Percentiles rank a stretch among this genome's conserved stretches.
Evolutionary conservation across 352 stramenopile genomes (phyloP).

Genomic region (Phytophthora quininea): DNA sequence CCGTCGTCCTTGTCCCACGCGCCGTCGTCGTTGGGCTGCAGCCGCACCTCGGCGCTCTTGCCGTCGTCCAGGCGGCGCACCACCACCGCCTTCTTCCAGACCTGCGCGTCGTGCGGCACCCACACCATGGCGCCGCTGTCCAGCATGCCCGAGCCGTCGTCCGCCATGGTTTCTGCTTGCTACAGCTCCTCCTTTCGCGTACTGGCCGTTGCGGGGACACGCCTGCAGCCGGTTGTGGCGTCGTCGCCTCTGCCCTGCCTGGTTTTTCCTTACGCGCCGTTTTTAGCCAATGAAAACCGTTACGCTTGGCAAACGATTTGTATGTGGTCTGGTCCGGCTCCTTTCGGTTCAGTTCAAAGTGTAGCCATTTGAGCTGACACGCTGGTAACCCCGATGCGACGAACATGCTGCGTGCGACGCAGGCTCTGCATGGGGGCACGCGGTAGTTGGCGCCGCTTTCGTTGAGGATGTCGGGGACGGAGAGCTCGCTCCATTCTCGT

Average conservation of each 20-base stretch:
- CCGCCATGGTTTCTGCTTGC: conserved; percentile 25
- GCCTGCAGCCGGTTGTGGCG: conserved; percentile 16
- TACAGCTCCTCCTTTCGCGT: conserved; percentile 6
- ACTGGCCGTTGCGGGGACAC: conserved; percentile 7
- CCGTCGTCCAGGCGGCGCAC: conserved; percentile 60
- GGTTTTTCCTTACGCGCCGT: conserved; percentile 26
- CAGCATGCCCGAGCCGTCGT: conserved; percentile 48
- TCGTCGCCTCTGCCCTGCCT: conserved; percentile 30
- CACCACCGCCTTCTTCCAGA: conserved; percentile 84
- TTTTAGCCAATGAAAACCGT: conserved; percentile 23
- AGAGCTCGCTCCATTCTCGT: no score
- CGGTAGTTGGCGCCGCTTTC: no score
- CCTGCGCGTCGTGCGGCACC: conserved; percentile 75
- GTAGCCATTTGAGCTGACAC: conserved; percentile 2
- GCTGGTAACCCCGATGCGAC: background rate
- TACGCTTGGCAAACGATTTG: background rate
- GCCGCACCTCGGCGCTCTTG: conserved; percentile 57
- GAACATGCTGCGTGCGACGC: background rate
- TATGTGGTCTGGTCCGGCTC: background rate
- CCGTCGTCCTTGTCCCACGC: conserved; percentile 69
- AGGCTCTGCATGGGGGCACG: background rate
- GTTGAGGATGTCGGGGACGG: no score
- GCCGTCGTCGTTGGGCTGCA: conserved; percentile 61
- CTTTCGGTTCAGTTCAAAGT: conserved; percentile 4
- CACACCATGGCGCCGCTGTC: conserved; percentile 79